Evolutionary conservation across 2,329 filamentous ascomycete species (phyloP).

Genomic region (Corinectria fuckeliana): DNA sequence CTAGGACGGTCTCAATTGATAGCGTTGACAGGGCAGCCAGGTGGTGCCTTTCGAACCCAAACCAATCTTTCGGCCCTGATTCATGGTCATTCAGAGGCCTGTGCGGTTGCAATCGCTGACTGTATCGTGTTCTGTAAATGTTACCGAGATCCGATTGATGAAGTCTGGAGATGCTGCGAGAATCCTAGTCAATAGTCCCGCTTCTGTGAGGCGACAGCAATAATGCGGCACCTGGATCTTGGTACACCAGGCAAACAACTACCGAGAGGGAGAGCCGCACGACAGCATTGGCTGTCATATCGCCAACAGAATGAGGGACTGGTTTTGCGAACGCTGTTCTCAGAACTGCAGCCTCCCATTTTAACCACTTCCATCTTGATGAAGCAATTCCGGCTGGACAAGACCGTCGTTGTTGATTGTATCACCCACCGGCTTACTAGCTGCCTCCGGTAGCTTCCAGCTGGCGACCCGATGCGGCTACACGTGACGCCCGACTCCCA

Average conservation of each 20-base stretch:
- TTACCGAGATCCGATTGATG: slow-evolving; percentile 10
- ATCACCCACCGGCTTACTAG: background rate
- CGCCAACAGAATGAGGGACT: background rate
- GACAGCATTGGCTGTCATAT: background rate
- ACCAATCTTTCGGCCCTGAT: background rate
- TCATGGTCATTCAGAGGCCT: background rate
- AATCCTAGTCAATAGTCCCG: slow-evolving; percentile 25
- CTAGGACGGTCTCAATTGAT: background rate
- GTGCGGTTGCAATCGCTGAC: background rate
- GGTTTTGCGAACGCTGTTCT: background rate
- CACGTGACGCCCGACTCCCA: slow-evolving; percentile 30
- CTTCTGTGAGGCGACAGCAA: slow-evolving; percentile 17
- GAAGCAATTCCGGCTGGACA: background rate
- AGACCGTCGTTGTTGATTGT: background rate
- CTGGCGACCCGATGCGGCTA: slow-evolving; percentile 10
- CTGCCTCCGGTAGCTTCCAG: background rate
- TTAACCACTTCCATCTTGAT: background rate
- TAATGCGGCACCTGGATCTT: background rate
- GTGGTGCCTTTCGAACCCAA: background rate
- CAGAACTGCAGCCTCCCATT: too few species aligned
- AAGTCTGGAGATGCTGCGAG: slow-evolving; percentile 4
- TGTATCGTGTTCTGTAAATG: background rate
- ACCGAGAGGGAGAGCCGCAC: background rate
- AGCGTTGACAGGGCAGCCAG: background rate
- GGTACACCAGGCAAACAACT: background rate